phyloP scores from a whole-genome alignment of 345 rosid genomes.

The Barbarea vulgaris region DNA sequence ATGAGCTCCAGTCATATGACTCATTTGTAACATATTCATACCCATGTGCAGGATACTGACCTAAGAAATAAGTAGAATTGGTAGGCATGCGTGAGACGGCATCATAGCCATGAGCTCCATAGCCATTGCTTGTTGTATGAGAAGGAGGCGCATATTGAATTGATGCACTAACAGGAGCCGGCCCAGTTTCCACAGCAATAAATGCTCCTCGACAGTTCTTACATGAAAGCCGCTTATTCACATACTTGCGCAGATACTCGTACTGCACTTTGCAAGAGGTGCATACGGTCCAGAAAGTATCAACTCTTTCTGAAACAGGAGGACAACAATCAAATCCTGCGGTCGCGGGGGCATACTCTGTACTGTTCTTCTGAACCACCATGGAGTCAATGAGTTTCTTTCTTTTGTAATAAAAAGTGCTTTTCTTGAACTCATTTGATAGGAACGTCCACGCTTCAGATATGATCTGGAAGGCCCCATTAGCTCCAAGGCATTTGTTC shows the following conservation, averaged over 20 bases:
- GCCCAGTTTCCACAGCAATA: constrained; percentile 84
- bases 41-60: constrained; percentile 77
- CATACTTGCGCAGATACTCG: constrained; percentile 94
- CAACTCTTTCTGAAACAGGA: constrained; percentile 61
- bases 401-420: constrained; percentile 57
- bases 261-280: constrained; percentile 98
- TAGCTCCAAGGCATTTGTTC: constrained; percentile 77
- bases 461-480: constrained; percentile 92
- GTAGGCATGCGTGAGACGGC: constrained; percentile 32
- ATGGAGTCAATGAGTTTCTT: constrained; percentile 64
- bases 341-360: constrained; percentile 49
- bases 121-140: constrained; percentile 55
- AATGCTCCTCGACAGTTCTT: constrained; percentile 97
- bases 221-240: constrained; percentile 93
- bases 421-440: constrained; percentile 70
- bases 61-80: constrained; percentile 56
- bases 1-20: constrained; percentile 79
- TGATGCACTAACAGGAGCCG: constrained; percentile 76
- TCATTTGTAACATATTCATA: constrained; percentile 75
- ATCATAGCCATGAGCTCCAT: constrained; percentile 75
- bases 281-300: constrained; percentile 98
- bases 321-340: constrained; percentile 52
- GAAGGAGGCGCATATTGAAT: constrained; percentile 68
- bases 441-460: constrained; percentile 90
- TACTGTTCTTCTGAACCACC: constrained; percentile 40